Evolutionary conservation across 2,329 filamentous ascomycete genomes (phyloP).

Genomic region (Cladosporium colombiae): DNA sequence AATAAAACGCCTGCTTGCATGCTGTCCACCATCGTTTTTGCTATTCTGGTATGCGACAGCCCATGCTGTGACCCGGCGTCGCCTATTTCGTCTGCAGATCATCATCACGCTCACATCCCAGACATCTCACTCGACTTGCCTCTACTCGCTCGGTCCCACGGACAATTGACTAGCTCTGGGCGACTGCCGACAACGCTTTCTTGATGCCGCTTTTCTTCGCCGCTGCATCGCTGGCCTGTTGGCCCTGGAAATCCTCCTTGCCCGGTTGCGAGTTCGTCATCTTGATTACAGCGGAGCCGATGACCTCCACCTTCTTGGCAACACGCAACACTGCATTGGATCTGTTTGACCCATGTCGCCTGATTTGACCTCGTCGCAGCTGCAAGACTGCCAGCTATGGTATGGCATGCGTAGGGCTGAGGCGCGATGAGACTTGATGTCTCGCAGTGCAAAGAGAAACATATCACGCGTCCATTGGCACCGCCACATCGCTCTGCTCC

Average conservation of each 20-base stretch:
- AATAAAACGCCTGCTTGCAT: slow-evolving; percentile 19
- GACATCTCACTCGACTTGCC: neutral
- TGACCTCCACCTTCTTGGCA: neutral
- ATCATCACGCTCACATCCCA: neutral
- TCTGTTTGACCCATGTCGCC: neutral
- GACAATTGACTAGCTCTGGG: neutral
- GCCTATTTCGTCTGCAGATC: slow-evolving; percentile 5
- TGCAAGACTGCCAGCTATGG: neutral
- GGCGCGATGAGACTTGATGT: neutral
- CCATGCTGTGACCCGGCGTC: slow-evolving; percentile 5
- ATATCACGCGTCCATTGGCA: neutral
- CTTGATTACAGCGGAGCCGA: slow-evolving; percentile 1
- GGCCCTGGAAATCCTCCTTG: neutral
- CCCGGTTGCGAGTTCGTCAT: neutral
- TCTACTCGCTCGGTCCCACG: neutral
- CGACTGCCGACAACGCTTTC: neutral
- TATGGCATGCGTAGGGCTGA: slow-evolving; percentile 4
- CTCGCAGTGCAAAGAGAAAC: neutral
- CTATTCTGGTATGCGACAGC: neutral
- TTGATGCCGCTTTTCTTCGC: neutral
- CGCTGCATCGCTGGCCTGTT: no score
- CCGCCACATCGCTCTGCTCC: no score
- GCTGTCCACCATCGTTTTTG: neutral
- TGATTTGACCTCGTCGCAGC: neutral
- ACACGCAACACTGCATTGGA: neutral